Evolutionary conservation across 2,329 filamentous ascomycete genomes (phyloP), one percentile per base, ranked within the genome.

Genomic region (Aspergillus brasiliensis): DNA sequence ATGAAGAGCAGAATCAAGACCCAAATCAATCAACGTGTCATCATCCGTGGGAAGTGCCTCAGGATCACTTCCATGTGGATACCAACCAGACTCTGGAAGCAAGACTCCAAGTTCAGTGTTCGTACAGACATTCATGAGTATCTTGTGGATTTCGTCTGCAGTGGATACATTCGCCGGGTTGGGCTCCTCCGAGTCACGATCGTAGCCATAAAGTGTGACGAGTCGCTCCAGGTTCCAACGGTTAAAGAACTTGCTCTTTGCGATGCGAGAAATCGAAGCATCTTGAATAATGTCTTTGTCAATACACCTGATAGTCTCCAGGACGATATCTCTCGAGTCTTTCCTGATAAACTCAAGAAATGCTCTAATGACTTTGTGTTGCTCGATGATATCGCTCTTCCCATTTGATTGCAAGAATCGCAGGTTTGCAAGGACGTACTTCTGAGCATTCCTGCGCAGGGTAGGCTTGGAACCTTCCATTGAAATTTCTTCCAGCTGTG

Each of bases 381-480:
- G 91, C 37, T 88, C 89, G 37, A 99, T 79, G 5, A 99, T 84
- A 69, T 97, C 93, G 61, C 84, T 87, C 76, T 96, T 96, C 13
- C 89, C 88, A 62, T 90, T 86, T 5, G 88, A 81, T 63, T 91
- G 87, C 58, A 97, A 84, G 67, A 91, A 91, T 69, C 88, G 91
- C 63, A 99, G 80, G 63, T 91, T 88, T 23, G 89, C 87, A 61
- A 97, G 78, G 34, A 97, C 80, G 73, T 97, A 93, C 42, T 89
- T 86, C 56, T 96, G 83, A 8, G 93, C 90, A 70, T 93, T 92
- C 2, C 91, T 91, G 56, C 95, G 85, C 17, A 97, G 84, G 7
- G 92, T 93, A 2, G 92, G 90, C 68, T 87, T 89, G 62, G 86
- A 84, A 5, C 80, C 77, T 58, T 91, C 88, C 67, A 91, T 89